Evolutionary conservation across 2,329 filamentous ascomycete species (phyloP), one percentile per base, ranked within the genome.

Genomic region (Pleochaeta shiraiana): DNA sequence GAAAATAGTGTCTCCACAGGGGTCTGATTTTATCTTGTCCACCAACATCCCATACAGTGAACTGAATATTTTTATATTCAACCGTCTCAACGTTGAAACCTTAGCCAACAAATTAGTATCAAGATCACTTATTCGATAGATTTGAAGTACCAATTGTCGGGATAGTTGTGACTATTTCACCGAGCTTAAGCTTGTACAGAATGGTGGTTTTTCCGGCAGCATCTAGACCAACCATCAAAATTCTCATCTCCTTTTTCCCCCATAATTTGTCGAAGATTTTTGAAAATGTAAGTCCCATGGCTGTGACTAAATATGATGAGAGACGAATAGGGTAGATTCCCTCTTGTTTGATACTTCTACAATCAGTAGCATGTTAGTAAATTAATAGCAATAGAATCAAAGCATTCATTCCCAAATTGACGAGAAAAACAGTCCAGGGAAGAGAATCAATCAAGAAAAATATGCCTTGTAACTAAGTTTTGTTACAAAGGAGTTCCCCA

Each of bases 171-270:
- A 97, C 93, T 76, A 95, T 93, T 82, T 96, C 88, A 79, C 93
- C 92, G 75, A 98, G 88, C 85, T 98, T 98, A 77, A 98, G 86
- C 84, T 98, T 98, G 83, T 98, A 98, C 72, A 98, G 86, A 75
- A 98, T 98, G 73, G 93, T 98, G 75, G 93, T 98, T 85, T 98
- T 98, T 87, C 93, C 93, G 77, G 93, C 93, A 74, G 93, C 93
- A 78, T 98, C 93, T 74, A 98, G 86, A 84, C 93, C 93, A 73
- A 98, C 91, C 93, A 98, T 98, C 79, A 98, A 79, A 81, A 98
- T 96, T 83, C 93, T 86, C 93, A 98, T 98, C 85, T 98, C 93
- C 86, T 97, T 97, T 87, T 95, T 95, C 75, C 92, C 90, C 87
- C 90, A 95, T 78, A 97, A 84, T 81, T 87, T 85, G 76, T 95